phyloP scores from a whole-genome alignment of 495 filamentous ascomycete species.

The Hyaloscypha bicolor region DNA sequence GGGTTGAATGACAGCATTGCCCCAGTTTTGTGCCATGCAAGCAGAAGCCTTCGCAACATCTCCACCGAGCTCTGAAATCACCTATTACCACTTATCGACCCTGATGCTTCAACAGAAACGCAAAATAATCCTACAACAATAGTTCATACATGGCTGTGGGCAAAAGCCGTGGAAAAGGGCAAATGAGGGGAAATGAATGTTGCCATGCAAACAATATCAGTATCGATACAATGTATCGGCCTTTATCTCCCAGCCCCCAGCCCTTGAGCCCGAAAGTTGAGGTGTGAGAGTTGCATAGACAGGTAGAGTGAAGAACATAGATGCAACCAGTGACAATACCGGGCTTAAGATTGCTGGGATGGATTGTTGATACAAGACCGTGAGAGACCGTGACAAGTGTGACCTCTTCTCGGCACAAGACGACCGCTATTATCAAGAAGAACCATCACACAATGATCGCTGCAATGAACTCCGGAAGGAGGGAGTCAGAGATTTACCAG shows the following conservation, averaged over 20 bases:
- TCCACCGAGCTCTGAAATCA: background rate
- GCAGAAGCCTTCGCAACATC: background rate
- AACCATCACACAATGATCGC: too few relatives aligned
- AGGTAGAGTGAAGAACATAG: background rate
- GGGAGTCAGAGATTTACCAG: conserved; percentile 18
- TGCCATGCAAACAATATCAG: conserved; percentile 12
- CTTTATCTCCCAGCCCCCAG: background rate
- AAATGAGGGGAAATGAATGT: conserved; percentile 4
- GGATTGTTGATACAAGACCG: background rate
- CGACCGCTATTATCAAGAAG: too few relatives aligned
- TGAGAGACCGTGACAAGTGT: background rate
- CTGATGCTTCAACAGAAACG: background rate
- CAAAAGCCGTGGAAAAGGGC: background rate
- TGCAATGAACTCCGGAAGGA: background rate
- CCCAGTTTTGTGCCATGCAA: background rate
- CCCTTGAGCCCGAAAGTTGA: background rate
- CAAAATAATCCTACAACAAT: conserved; percentile 8
- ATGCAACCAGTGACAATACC: background rate
- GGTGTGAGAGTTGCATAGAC: background rate
- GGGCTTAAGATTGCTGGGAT: background rate
- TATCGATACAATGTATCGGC: conserved; percentile 14
- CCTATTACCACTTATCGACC: conserved; percentile 2
- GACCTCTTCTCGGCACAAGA: too few relatives aligned
- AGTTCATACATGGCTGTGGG: background rate
- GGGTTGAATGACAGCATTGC: background rate